Percentiles rank a stretch among this genome's conserved stretches.
These are phyloP conservation scores for Carallia brachiata DNA, from an alignment of 345 rosid genomes.

Conservation along the genomic window DNA sequence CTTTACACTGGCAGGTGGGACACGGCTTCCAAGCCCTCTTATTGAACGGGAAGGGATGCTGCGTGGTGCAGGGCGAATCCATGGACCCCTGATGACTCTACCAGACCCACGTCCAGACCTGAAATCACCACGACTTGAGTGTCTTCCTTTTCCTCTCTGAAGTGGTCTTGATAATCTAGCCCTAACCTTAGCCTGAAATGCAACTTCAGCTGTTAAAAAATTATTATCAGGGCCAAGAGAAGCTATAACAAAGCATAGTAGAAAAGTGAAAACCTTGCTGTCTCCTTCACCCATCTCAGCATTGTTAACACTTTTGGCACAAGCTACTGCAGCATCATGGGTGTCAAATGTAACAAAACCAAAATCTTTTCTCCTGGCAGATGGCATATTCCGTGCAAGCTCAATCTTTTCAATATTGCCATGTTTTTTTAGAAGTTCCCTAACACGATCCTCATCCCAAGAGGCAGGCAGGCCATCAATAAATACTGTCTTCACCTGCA, in stretches of 20 bases:
- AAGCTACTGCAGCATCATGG: constrained; percentile 87
- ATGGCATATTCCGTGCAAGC: constrained; percentile 98
- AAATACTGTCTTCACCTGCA: constrained; percentile 90
- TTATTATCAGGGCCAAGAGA: not conserved
- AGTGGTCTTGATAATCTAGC: constrained; percentile 94
- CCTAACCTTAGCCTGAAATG: constrained; percentile 82
- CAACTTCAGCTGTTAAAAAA: constrained; percentile 3
- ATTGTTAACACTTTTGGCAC: constrained; percentile 92
- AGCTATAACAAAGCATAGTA: constrained; percentile 6
- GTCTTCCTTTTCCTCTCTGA: constrained; percentile 75
- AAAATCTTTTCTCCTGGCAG: constrained; percentile 94
- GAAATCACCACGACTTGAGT: constrained; percentile 50
- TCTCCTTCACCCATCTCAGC: constrained; percentile 84
- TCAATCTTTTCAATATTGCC: constrained; percentile 88
- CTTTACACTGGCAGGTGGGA: constrained; percentile 53
- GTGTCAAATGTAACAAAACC: constrained; percentile 94
- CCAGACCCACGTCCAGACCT: constrained; percentile 62
- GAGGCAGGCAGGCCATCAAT: constrained; percentile 85
- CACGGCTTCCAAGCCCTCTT: constrained; percentile 52
- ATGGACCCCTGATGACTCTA: constrained; percentile 60
- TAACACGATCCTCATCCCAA: constrained; percentile 91
- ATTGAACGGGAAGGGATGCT: constrained; percentile 40
- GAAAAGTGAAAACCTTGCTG: constrained; percentile 47
- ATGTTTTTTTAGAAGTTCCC: constrained; percentile 59
- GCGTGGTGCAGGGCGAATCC: constrained; percentile 58